These are phyloP conservation scores for Pseudogymnoascus sp. DNA, from an alignment of 2,329 filamentous ascomycete genomes.

Conservation along the genomic window DNA sequence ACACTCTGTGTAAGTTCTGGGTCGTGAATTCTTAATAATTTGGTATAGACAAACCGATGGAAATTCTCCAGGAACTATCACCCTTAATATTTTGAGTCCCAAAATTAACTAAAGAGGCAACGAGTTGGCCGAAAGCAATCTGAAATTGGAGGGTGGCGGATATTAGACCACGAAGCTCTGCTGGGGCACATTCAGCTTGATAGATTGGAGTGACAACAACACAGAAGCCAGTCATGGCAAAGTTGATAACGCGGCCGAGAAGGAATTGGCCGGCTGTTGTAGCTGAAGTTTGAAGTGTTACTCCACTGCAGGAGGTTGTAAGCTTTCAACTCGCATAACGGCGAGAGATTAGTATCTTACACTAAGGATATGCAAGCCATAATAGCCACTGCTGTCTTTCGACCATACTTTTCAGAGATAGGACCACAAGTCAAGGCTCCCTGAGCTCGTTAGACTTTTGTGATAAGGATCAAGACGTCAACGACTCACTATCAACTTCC, in stretches of 20 bases:
- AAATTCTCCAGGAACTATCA: too few species aligned
- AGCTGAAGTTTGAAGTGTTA: constrained; percentile 26
- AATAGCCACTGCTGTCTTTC: constrained; percentile 21
- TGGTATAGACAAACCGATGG: too few species aligned
- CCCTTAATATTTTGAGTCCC: too few species aligned
- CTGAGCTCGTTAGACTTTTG: not conserved
- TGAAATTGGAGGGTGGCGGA: too few species aligned
- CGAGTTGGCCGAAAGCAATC: too few species aligned
- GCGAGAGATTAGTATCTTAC: constrained; percentile 11
- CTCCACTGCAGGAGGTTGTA: constrained; percentile 19
- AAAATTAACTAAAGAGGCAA: too few species aligned
- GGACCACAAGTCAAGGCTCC: constrained; percentile 17
- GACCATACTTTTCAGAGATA: constrained; percentile 25
- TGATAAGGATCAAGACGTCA: not conserved
- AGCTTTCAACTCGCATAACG: not conserved
- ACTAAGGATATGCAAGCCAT: constrained; percentile 19
- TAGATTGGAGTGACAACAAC: constrained; percentile 28
- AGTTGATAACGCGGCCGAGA: constrained; percentile 26
- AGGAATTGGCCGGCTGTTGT: constrained; percentile 27
- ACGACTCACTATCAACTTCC: not conserved
- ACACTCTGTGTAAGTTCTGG: too few species aligned
- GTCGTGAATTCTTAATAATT: too few species aligned
- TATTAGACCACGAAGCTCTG: too few species aligned
- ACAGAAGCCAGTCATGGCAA: constrained; percentile 28
- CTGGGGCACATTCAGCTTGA: too few species aligned